Base-by-base conservation (phyloP, 2,329 filamentous ascomycete genomes). In the Colletotrichum plurivorum region DNA sequence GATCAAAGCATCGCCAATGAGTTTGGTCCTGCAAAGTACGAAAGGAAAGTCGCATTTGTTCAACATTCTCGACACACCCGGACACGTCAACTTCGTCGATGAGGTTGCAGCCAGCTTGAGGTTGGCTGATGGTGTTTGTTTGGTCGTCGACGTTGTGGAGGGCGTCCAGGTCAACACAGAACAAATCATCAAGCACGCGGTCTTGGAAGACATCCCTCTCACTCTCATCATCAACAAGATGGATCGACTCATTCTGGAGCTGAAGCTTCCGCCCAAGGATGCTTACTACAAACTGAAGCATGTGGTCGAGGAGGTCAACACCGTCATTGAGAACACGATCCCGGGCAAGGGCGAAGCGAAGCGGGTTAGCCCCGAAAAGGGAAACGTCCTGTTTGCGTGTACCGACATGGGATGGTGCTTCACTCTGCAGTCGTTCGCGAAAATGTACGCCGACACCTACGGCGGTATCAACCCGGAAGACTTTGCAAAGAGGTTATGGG, bases 271-370 rank as follows among this genome's bases (percentile, higher is more conserved):
- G 2, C 96, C 96, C 2, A 94, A 91, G 73, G 96, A 99, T 78
- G 96, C 96, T 13, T 99, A 99, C 83, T 98, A 98, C 87, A 99
- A 99, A 85, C 86, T 99, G 63, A 98, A 98, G 83, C 95, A 98
- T 79, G 94, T 98, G n/a, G 90, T 99, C 61, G 96, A 99, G 80
- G 94, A 98, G 81, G 95, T 99, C 80, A 99, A 99, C 82, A 97
- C 94, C 1, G 85, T 96, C 73, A 98, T 99, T 75, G 94, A 97
- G 77, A 94, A 93, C 78, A 92, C 93, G 3, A 86, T 94, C 31
- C 95, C 96, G 4, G 92, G 94, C 2, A 89, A 90, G 74, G 94
- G 95, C 31, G 93, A 94, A 76, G 90, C 88, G 70, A 90, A 89
- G 80, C 90, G 96, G 72, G 82, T 99, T 71, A 98, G 95, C 73